These are phyloP conservation scores for Xylaria longipes DNA, from an alignment of 495 filamentous ascomycete genomes.

Conservation along the genomic window DNA sequence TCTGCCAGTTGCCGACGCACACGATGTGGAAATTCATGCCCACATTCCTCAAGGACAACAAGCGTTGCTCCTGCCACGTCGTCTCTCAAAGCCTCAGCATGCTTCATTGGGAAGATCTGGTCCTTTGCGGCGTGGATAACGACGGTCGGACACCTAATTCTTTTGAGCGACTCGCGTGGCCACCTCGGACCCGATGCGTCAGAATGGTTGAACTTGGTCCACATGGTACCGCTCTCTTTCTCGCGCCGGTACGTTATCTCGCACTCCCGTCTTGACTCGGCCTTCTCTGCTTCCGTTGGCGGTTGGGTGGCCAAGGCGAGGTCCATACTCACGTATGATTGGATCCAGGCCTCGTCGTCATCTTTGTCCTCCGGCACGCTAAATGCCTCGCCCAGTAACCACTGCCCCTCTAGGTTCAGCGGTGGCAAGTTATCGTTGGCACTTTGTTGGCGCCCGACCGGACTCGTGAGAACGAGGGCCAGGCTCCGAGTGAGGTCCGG, in stretches of 20 bases:
- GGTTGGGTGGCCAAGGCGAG: constrained; percentile 20
- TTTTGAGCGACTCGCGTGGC: constrained; percentile 20
- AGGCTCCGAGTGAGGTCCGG: constrained; percentile 15
- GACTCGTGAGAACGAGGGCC: constrained; percentile 20
- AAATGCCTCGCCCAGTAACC: constrained; percentile 12
- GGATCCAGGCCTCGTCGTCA: constrained; percentile 18
- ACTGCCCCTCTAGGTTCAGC: background rate
- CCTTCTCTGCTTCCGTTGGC: constrained; percentile 20
- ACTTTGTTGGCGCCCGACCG: constrained; percentile 14
- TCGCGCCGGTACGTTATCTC: constrained; percentile 22
- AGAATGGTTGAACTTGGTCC: constrained; percentile 27
- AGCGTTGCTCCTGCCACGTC: constrained; percentile 24
- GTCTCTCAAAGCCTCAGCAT: constrained; percentile 26
- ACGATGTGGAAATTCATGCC: constrained; percentile 21
- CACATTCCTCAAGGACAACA: constrained; percentile 23
- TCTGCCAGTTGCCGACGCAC: constrained; percentile 11
- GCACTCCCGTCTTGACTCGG: constrained; percentile 15
- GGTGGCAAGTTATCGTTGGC: constrained; percentile 10
- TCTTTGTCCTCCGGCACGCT: background rate
- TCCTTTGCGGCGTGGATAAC: constrained; percentile 27
- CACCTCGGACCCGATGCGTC: constrained; percentile 22
- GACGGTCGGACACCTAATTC: background rate
- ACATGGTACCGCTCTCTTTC: constrained; percentile 23
- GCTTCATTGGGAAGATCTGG: constrained; percentile 19
- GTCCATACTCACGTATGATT: constrained; percentile 10